phyloP scores from a whole-genome alignment of 768 basidiomycete genomes.

The Serendipita vermifera region DNA sequence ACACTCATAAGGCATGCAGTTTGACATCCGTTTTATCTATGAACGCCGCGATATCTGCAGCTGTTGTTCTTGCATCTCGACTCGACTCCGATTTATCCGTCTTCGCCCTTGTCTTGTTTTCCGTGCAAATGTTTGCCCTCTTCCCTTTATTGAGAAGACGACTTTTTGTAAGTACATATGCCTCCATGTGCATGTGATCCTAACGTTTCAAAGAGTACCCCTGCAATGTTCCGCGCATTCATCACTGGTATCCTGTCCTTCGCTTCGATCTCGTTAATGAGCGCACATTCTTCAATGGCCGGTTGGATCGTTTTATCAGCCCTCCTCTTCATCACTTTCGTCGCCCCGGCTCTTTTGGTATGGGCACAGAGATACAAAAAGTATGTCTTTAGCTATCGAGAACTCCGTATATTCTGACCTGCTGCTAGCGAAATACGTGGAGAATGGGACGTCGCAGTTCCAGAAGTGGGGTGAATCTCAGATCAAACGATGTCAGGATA shows the following conservation, averaged over 20 bases:
- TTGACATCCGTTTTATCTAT: constrained; percentile 73
- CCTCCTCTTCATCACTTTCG: constrained; percentile 48
- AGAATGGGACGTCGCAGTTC: constrained; percentile 81
- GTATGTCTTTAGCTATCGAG: constrained; percentile 30
- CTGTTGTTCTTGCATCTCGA: constrained; percentile 86
- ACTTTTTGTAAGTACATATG: constrained; percentile 15
- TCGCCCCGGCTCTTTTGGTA: constrained; percentile 59
- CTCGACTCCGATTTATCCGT: constrained; percentile 71
- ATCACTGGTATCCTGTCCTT: constrained; percentile 42
- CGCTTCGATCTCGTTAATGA: constrained; percentile 40
- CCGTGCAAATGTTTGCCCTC: constrained; percentile 71
- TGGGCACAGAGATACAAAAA: constrained; percentile 88
- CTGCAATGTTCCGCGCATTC: constrained; percentile 32
- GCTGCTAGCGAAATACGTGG: constrained; percentile 68
- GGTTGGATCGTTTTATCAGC: constrained; percentile 39
- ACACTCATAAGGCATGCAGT: constrained; percentile 26
- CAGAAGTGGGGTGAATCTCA: constrained; percentile 22
- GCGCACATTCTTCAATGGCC: constrained; percentile 41
- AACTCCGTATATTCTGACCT: constrained; percentile 13
- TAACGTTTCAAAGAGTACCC: constrained; percentile 22
- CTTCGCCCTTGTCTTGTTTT: constrained; percentile 76
- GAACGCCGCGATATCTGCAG: constrained; percentile 85
- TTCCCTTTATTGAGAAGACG: constrained; percentile 68
- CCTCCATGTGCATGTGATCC: neutral
- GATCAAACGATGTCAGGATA: too few relatives aligned